Evolutionary conservation across 371 early-diverging fungal genomes (phyloP), one percentile per base, ranked within the genome.

Genomic region (Mucor indicus): DNA sequence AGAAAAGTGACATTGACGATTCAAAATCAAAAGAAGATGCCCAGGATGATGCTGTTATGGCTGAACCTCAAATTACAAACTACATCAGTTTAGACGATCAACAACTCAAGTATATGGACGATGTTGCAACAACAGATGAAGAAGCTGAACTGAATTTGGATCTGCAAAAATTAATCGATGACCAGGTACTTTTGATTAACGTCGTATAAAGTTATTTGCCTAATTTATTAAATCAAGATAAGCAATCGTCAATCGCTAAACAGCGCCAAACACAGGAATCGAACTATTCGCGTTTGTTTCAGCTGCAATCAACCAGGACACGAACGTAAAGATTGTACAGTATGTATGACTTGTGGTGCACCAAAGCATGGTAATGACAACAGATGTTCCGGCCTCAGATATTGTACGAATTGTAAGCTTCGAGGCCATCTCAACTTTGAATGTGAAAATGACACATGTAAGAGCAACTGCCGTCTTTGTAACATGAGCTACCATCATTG

Each of bases 231-330:
- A n/a, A n/a, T n/a, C n/a, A n/a, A n/a, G n/a, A n/a, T n/a, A n/a
- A n/a, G n/a, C n/a, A n/a, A n/a, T n/a, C n/a, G n/a, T n/a, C n/a
- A n/a, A n/a, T n/a, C n/a, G n/a, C n/a, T n/a, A n/a, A n/a, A n/a
- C n/a, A n/a, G n/a, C n/a, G n/a, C n/a, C n/a, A n/a, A n/a, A n/a
- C n/a, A n/a, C n/a, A n/a, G n/a, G n/a, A n/a, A n/a, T n/a, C n/a
- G n/a, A n/a, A n/a, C n/a, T n/a, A n/a, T n/a, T 17, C 22, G 46
- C 30, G 23, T 55, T 1, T 61, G 62, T 20, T 30, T 23, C 21
- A 17, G 23, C 1, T 61, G 62, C 19, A n/a, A 35, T 19, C 35
- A 38, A 3, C 53, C 53, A 12, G 62, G 53, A 1, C 62, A 61
- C 12, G 27, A 23, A 9, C 21, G 38, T 5, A 32, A 16, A 9